Conservation (phyloP, 257 asterid genomes). For the Rubia yunnanensis region DNA sequence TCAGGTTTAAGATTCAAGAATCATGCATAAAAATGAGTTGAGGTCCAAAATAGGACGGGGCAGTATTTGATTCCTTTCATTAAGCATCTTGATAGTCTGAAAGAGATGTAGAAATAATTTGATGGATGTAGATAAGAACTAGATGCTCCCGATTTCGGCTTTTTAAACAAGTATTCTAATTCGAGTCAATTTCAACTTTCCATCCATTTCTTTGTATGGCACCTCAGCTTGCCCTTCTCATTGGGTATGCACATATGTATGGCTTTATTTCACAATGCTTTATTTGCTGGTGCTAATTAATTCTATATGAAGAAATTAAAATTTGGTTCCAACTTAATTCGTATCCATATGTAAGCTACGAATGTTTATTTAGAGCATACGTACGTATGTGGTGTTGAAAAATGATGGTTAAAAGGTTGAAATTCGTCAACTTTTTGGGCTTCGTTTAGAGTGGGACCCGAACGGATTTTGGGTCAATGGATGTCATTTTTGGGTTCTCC, state of each 20-base stretch:
- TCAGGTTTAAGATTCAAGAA: slow-evolving; percentile 27
- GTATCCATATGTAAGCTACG: too few relatives aligned
- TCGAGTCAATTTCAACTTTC: slow-evolving; percentile 20
- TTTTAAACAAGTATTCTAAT: slow-evolving; percentile 16
- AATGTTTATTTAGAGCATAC: too few relatives aligned
- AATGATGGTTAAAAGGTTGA: too few relatives aligned
- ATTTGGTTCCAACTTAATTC: too few relatives aligned
- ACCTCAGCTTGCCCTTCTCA: neutral
- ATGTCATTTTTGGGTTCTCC: too few relatives aligned
- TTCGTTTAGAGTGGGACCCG: too few relatives aligned
- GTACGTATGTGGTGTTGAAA: too few relatives aligned
- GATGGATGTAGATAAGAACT: slow-evolving; percentile 46
- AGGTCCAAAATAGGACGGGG: slow-evolving; percentile 16
- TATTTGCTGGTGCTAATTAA: too few relatives aligned
- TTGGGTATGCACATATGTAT: neutral
- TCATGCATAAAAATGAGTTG: slow-evolving; percentile 11
- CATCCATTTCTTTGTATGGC: slow-evolving; percentile 6
- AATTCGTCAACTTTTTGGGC: too few relatives aligned
- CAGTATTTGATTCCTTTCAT: slow-evolving; percentile 16
- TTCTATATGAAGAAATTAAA: too few relatives aligned
- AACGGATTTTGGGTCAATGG: too few relatives aligned
- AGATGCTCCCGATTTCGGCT: slow-evolving; percentile 26
- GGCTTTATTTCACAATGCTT: too few relatives aligned
- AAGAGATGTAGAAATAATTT: slow-evolving; percentile 19
- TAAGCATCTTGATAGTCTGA: slow-evolving; percentile 24